Percentiles rank a stretch among this genome's conserved stretches.
Evolutionary conservation across 2,329 filamentous ascomycete species (phyloP).

Genomic region (Monosporascus sp.): DNA sequence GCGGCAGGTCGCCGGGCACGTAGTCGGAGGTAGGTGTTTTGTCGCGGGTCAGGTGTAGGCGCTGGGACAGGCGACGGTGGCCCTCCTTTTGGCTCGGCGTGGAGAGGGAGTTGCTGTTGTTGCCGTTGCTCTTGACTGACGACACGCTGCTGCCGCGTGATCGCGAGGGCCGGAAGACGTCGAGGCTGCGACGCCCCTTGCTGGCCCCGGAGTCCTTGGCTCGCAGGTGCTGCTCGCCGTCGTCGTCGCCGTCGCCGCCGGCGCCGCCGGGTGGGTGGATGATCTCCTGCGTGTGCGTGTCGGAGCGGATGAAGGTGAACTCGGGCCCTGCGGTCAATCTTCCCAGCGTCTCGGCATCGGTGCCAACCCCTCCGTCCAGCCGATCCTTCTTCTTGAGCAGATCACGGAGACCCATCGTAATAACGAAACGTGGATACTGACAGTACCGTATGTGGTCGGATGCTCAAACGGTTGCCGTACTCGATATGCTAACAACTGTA

Average conservation of each 20-base stretch:
- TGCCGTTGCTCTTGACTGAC: constrained; percentile 26
- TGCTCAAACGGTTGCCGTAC: too few species aligned
- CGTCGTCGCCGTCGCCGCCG: constrained; percentile 18
- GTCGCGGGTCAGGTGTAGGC: constrained; percentile 60
- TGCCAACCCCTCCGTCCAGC: constrained; percentile 29
- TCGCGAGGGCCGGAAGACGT: constrained; percentile 38
- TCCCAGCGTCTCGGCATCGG: constrained; percentile 31
- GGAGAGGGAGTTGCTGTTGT: constrained; percentile 27
- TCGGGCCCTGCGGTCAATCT: constrained; percentile 46
- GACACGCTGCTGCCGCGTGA: constrained; percentile 45
- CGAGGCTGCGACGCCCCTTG: constrained; percentile 37
- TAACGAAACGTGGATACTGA: too few species aligned
- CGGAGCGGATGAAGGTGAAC: constrained; percentile 80
- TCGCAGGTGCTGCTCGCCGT: constrained; percentile 24
- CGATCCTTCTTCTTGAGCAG: constrained; percentile 50
- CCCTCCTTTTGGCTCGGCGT: constrained; percentile 14
- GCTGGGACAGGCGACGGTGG: constrained; percentile 54
- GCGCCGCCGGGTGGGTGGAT: constrained; percentile 59
- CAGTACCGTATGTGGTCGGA: too few species aligned
- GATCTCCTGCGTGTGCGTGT: constrained; percentile 73
- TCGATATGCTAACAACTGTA: too few species aligned
- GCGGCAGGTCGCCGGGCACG: constrained; percentile 74
- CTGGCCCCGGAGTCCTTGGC: constrained; percentile 17
- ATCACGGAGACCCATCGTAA: constrained; percentile 45
- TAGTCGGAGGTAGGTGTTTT: constrained; percentile 56